phyloP scores from a whole-genome alignment of 176 grass and related monocot species.

The Zoysia japonica region DNA sequence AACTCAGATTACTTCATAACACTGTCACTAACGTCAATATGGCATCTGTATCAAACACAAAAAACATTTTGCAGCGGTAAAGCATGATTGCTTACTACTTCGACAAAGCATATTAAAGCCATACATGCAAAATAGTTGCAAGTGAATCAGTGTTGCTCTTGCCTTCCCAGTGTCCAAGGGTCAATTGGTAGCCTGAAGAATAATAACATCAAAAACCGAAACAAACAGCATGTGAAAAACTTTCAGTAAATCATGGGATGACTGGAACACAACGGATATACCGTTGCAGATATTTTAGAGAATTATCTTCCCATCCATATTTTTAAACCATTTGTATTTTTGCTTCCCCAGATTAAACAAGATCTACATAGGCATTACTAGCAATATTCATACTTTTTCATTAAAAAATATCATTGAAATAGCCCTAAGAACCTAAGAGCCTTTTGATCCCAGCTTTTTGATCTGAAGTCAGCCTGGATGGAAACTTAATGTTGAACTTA shows the following conservation, averaged over 20 bases:
- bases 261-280: constrained; percentile 22
- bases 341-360: constrained; percentile 11
- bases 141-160: neutral
- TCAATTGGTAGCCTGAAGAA: constrained; percentile 5
- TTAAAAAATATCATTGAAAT: neutral
- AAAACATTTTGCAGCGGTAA: too few relatives aligned
- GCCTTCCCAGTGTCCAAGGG: neutral
- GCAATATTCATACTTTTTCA: constrained; percentile 53
- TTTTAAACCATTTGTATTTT: neutral
- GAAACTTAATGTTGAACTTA: constrained; percentile 82
- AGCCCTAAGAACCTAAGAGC: constrained; percentile 51
- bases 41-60: too few relatives aligned
- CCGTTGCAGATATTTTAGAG: constrained; percentile 5
- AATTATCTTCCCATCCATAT: neutral
- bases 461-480: constrained; percentile 67
- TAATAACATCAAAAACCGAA: constrained; percentile 1
- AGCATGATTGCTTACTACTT: too few relatives aligned
- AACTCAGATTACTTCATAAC: too few relatives aligned
- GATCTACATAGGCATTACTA: constrained; percentile 44
- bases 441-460: constrained; percentile 74
- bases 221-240: neutral
- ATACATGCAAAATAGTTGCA: neutral
- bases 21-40: too few relatives aligned
- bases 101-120: too few relatives aligned
- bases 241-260: neutral